Evolutionary conservation across 768 basidiomycete species (phyloP), one percentile per base, ranked within the genome.

Genomic region (Tricholoma hemisulphureum): DNA sequence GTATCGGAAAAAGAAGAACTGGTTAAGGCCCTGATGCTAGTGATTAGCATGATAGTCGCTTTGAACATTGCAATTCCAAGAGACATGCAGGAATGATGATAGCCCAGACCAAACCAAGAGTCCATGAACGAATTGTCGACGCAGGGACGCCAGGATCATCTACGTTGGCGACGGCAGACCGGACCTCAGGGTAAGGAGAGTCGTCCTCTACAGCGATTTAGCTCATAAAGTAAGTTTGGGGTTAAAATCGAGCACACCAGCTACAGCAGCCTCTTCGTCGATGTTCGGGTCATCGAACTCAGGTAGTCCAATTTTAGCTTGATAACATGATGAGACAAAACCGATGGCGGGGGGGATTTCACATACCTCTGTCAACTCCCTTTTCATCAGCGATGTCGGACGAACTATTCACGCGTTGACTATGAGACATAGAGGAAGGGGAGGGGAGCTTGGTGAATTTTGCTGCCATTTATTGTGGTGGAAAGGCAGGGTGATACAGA

Each of bases 1-100:
- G 65, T 83, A 88, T 14, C 87, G 85, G 72, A 90, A 89, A 78
- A 82, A 87, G 73, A 89, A 87, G 73, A 89, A 88, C 59, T 88
- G 89, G 65, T 91, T 89, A 51, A 86, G 69, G 23, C 83, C 85
- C 73, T 77, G 54, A 16, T 18, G 39, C 8, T 21, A 29, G 59
- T 31, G 53, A 5, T 32, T 55, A 26, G 59, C 41, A 4, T 45
- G 16, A 43, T 35, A 8, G 41, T 24, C 28, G 43, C 18, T 18
- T 34, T 14, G 4, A 49, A 24, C 3, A 55, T 23, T 14, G n/a
- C n/a, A n/a, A n/a, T n/a, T n/a, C 10, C 7, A 61, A 14, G 54
- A 18, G 31, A 65, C 71, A n/a, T 31, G 78, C 79, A 4, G 85
- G 77, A 53, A 85, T 77, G 65, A 91, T 61, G 32, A 90, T 80